These are phyloP conservation scores for Chloranthus sessilifolius DNA, from an alignment of 164 flowering plant species.

Conservation along the genomic window DNA sequence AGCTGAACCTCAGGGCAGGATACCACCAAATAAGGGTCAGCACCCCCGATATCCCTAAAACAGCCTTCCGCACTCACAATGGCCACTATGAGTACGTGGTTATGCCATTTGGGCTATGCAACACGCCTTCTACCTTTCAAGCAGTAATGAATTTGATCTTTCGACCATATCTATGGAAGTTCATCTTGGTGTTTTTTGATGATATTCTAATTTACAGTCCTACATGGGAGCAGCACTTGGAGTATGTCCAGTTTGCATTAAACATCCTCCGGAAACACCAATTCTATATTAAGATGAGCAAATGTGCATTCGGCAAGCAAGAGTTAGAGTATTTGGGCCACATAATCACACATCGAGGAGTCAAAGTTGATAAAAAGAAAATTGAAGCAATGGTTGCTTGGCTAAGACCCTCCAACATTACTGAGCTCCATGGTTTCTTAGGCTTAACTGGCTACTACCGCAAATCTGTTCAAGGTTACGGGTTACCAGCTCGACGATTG, in stretches of 20 bases:
- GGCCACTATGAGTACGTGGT: constrained; percentile 1
- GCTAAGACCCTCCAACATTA: background rate
- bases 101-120: constrained; percentile 1
- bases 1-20: constrained; percentile 3
- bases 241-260: background rate
- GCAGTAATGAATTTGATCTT: background rate
- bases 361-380: background rate
- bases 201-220: background rate
- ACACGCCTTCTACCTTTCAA: background rate
- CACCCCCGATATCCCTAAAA: background rate
- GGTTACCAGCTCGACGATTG: background rate
- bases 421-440: background rate
- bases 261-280: background rate
- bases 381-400: background rate
- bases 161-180: background rate
- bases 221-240: background rate
- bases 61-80: background rate
- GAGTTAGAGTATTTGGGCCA: background rate
- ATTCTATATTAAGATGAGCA: background rate
- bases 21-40: background rate
- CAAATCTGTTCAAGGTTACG: background rate
- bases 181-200: background rate
- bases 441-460: background rate
- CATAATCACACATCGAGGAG: background rate
- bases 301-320: background rate